Percentiles rank a stretch among this genome's conserved stretches.
These are phyloP conservation scores for Ilex asprella DNA, from an alignment of 257 asterid genomes.

Conservation along the genomic window DNA sequence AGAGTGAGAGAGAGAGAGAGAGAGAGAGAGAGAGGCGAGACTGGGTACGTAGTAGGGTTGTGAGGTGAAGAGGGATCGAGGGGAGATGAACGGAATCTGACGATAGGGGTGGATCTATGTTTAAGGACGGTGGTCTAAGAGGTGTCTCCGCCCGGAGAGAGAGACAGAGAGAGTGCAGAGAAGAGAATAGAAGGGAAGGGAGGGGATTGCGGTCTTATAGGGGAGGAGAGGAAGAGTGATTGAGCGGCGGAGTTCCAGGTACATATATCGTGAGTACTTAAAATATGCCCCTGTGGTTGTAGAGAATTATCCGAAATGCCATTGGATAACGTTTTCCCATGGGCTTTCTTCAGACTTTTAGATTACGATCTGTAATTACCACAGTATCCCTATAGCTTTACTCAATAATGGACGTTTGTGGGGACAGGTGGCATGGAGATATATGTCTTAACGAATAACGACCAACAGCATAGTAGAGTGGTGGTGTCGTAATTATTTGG, in stretches of 20 bases:
- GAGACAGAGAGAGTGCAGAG: slow-evolving; percentile 4
- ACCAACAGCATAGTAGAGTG: too few species aligned
- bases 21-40: slow-evolving; percentile 1
- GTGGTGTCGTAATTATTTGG: too few species aligned
- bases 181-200: slow-evolving; percentile 7
- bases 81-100: slow-evolving; percentile 1
- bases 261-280: not conserved
- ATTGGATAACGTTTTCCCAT: not conserved
- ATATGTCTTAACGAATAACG: too few species aligned
- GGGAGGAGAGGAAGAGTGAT: not conserved
- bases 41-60: not conserved
- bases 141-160: slow-evolving; percentile 23
- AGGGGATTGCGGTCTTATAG: slow-evolving; percentile 6
- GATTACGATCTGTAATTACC: too few species aligned
- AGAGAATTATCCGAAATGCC: slow-evolving; percentile 8
- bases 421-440: too few species aligned
- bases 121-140: slow-evolving; percentile 10
- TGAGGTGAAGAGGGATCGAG: slow-evolving; percentile 7
- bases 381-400: too few species aligned
- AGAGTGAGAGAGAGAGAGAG: not conserved
- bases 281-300: not conserved
- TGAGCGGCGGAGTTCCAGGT: not conserved
- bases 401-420: too few species aligned
- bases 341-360: not conserved
- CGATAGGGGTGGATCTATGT: slow-evolving; percentile 19